Base-by-base conservation (phyloP, 805 yeast species). In the Sugiyamaella lignohabitans region DNA sequence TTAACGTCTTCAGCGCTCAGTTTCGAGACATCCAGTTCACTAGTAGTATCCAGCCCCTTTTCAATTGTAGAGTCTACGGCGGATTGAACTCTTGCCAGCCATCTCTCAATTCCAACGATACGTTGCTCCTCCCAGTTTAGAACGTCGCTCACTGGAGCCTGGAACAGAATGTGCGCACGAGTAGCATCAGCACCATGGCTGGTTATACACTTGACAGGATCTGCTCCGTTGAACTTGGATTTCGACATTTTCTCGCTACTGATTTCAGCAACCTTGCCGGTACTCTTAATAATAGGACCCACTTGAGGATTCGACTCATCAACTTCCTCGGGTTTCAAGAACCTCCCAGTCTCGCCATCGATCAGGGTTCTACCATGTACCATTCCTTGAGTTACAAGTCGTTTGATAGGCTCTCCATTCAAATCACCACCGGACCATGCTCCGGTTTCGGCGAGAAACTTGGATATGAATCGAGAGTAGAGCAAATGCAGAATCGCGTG, bases 171-270 rank as follows among this genome's bases (percentile, higher is more conserved):
- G 60, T 91, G 96, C 0, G 98, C 98, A 51, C 98, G 75, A 0
- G 91, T 85, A 1, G 96, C 88, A 69, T 93, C 98, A 1, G 96
- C 87, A 2, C 98, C 98, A 62, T 87, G 86, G 32, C 68, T 71
- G 8, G 59, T 60, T 22, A 93, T 88, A 55, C 91, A 85, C 49
- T 74, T 76, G 1, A 71, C 76, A 1, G 98, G 98, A 59, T 91
- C 95, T 2, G 86, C 95, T 14, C 98, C 98, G 59, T 93, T 93
- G 60, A 80, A 82, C 60, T 93, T 93, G 0, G 97, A 89, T 65
- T 93, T 93, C 1, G 97, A 89, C 98, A 93, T 93, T 60, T 93
- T 93, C 60, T 93, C 98, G 60, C 64, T 87, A 0, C 86, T 68
- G 1, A 85, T 62, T 0, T 50, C 47, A 0, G 95, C 87, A 0